Evolutionary conservation across 169 alveolate genomes (phyloP), one percentile per base, ranked within the genome.

Genomic region (Plasmodium chabaudi): DNA sequence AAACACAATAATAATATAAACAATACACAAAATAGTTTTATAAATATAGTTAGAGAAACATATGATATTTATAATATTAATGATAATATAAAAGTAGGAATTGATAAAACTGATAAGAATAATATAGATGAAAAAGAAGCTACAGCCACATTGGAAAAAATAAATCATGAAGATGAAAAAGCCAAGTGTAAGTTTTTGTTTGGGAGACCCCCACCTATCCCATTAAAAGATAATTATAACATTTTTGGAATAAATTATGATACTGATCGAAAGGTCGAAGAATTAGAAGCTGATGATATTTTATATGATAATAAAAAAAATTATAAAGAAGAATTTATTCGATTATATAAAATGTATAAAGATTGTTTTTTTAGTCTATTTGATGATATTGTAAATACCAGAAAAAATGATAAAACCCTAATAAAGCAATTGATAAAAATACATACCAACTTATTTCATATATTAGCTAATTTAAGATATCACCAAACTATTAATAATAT

Each of bases 401-500:
- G 70, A 44, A 73, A 47, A 47, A 53, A 72, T 71, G 77, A 72
- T 9, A 56, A 89, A 63, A 61, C 69, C 2, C 44, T 19, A 46
- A 25, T 82, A 19, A 87, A 61, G 27, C 17, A 61, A 7, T 56
- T 60, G 23, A 68, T 69, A 2, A 74, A 53, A 46, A 55, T 93
- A 4, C 93, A 93, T 69, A 84, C 87, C 27, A 93, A 93, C 88
- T 86, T 93, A 55, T 94, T 89, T 84, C 92, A 93, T 68, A 69
- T 93, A 25, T 87, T 93, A 49, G 77, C 91, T 10, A 68, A 88
- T 5, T 61, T 93, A 42, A 67, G 93, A 55, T 73, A 79, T 60
- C 51, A 92, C 34, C 93, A 89, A 64, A 75, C 89, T 19, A 87
- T 92, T 49, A 89, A 89, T 53, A 94, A 93, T 51, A 88, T 93